Base-by-base conservation (phyloP, 2,329 filamentous ascomycete species). In the Epichloe festucae region DNA sequence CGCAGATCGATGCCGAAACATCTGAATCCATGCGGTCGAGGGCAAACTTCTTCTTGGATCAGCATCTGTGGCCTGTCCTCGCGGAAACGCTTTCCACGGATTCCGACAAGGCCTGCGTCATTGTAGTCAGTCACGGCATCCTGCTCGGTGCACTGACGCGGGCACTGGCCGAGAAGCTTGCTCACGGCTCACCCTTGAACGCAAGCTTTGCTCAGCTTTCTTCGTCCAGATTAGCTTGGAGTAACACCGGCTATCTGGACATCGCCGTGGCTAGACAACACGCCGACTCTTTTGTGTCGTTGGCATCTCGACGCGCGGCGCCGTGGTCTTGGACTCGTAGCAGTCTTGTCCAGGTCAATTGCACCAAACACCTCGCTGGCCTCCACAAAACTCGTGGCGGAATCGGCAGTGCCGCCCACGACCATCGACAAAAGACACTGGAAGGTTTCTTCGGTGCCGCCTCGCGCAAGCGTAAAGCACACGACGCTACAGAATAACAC, bases 351-450 rank as follows among this genome's bases (percentile, higher is more conserved):
- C 27, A 39, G 21, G 74, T 89, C 56, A 91, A 95, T 63, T 78
- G 77, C 55, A 76, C 78, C 54, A 76, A 79, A 4, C 90, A 96
- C 66, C 76, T 95, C 2, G 68, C 72, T 44, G 81, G 82, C 31
- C 70, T 95, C 53, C 90, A 84, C 64, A 85, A 88, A 66, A 91
- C 88, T 8, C 74, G 84, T 23, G 87, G 88, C 34, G 89, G 89
- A 3, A 85, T 95, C 52, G 89, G 89, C 51, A 93, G 85, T 59
- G 76, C 85, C 40, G 75, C 77, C 52, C 83, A 87, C 62, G 89
- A 96, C 63, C 74, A 78, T 11, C 81, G 75, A 46, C 90, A 95
- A 65, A 82, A 77, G 61, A 88, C 78, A 17, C 77, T 96, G 59
- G 81, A 87, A 45, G 77, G 77, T 0, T 95, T 93, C 70, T 90